phyloP scores from a whole-genome alignment of 768 basidiomycete species.

The Termitomyces titanicus region DNA sequence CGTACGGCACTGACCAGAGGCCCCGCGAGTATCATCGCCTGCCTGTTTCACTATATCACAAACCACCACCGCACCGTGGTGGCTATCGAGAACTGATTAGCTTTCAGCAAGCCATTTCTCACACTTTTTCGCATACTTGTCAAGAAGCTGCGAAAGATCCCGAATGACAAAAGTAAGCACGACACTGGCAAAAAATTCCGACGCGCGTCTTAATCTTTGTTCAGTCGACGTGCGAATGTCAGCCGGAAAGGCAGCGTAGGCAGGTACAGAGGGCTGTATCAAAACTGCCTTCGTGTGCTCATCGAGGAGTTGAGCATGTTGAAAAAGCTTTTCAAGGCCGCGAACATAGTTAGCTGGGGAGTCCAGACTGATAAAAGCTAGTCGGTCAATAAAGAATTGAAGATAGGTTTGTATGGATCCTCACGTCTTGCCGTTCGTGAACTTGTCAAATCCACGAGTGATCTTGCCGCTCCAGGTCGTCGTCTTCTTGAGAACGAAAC shows the following conservation, averaged over 20 bases:
- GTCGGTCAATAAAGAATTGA: constrained; percentile 14
- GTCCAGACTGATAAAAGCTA: constrained; percentile 57
- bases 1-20: constrained; percentile 5
- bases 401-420: constrained; percentile 18
- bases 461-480: constrained; percentile 75
- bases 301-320: constrained; percentile 75
- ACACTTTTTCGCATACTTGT: constrained; percentile 93
- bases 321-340: constrained; percentile 70
- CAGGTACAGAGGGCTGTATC: constrained; percentile 61
- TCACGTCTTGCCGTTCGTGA: constrained; percentile 89
- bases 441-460: constrained; percentile 73
- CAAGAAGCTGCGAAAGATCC: constrained; percentile 80
- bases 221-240: constrained; percentile 67
- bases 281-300: constrained; percentile 78
- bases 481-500: constrained; percentile 79
- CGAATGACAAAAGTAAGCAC: constrained; percentile 87
- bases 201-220: constrained; percentile 70
- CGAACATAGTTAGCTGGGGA: constrained; percentile 84
- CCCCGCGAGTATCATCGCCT: constrained; percentile 1
- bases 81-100: background rate
- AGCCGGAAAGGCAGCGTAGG: constrained; percentile 67
- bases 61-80: background rate
- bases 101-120: constrained; percentile 87
- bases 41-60: constrained; percentile 2
- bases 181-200: constrained; percentile 91